Evolutionary conservation across 2,329 filamentous ascomycete species (phyloP), one percentile per base, ranked within the genome.

Genomic region (Biscogniauxia mediterranea): DNA sequence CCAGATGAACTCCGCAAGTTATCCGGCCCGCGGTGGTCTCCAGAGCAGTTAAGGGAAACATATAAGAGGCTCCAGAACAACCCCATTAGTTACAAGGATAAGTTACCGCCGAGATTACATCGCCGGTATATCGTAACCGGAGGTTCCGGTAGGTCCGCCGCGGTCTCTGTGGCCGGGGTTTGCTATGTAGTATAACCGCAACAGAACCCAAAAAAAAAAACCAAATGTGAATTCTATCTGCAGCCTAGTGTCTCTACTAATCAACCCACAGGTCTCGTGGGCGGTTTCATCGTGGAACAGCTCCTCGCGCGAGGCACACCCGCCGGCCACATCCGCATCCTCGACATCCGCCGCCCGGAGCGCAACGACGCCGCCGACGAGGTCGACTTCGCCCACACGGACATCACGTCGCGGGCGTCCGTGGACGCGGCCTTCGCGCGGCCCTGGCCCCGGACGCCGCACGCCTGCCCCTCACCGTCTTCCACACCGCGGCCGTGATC

Each of bases 401-500:
- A 87, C 68, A 82, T 86, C 66, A 78, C 80, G 2, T 81, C 82
- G 19, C 68, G 72, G 20, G 63, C 72, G 3, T 78, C 77, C 1
- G 79, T 82, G 0, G 62, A 71, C 6, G 74, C 72, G 0, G 82
- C 82, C 17, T 85, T 86, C 59, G 69, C 73, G 5, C 72, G 74
- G 21, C 74, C 79, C 5, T 86, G 84, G 84, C 73, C 77, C 55
- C 70, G 2, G 69, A 70, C 1, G 74, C 78, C 5, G 74, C 78
- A 5, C 54, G 70, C 4, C 74, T 80, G 3, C 83, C 83, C 1
- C 71, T 86, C 23, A 85, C 83, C 0, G 83, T 86, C 15, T 85
- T 83, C 67, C 84, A 86, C 72, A 85, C 80, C 0, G 84, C 83
- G 2, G 84, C 83, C 1, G 75, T 79, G 5, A 85, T 86, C 61